Conservation (phyloP, 2,329 filamentous ascomycete genomes). For the Coniosporium tulheliwenetii region DNA sequence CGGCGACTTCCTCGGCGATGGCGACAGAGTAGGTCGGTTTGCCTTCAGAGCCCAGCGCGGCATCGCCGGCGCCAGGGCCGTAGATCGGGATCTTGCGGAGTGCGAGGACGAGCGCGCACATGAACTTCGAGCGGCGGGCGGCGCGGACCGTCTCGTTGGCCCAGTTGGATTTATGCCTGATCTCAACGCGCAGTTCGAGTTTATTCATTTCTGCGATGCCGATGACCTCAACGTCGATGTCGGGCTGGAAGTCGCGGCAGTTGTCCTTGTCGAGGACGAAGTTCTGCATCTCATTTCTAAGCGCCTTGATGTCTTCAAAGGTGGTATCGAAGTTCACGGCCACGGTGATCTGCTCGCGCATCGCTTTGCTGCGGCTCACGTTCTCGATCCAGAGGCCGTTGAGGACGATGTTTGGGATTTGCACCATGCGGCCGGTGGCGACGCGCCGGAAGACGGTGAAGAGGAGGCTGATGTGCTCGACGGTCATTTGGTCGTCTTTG, state of each 20-base stretch:
- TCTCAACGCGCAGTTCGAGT: constrained; percentile 16
- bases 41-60: constrained; percentile 41
- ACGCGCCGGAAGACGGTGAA: constrained; percentile 16
- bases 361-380: constrained; percentile 16
- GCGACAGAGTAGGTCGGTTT: constrained; percentile 74
- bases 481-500: constrained; percentile 11
- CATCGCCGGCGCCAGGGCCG: constrained; percentile 56
- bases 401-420: constrained; percentile 19
- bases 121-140: constrained; percentile 81
- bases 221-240: constrained; percentile 16
- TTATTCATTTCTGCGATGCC: constrained; percentile 14
- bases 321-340: constrained; percentile 12
- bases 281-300: constrained; percentile 12
- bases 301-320: constrained; percentile 15
- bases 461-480: constrained; percentile 16
- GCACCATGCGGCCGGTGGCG: constrained; percentile 12
- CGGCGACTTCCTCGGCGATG: constrained; percentile 39
- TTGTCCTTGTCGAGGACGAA: constrained; percentile 17
- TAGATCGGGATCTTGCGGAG: constrained; percentile 79
- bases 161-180: constrained; percentile 29
- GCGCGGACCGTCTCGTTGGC: constrained; percentile 63
- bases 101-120: constrained; percentile 79
- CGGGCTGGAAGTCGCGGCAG: constrained; percentile 16
- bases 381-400: constrained; percentile 23
- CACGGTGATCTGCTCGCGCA: constrained; percentile 18